Conservation (phyloP, 805 yeast species). For the Cyberlindnera xishuangbannaensis region DNA sequence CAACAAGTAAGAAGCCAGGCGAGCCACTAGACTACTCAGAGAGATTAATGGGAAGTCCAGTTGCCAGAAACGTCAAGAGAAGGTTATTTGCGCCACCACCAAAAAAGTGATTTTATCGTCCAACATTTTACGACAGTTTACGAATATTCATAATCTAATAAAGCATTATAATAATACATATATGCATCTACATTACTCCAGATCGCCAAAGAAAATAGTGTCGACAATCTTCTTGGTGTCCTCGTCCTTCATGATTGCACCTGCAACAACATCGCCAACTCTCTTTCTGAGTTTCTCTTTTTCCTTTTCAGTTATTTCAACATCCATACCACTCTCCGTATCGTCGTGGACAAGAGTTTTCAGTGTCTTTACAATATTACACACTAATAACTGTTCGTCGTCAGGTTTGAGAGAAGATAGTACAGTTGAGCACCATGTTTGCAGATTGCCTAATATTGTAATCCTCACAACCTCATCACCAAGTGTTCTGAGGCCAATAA, state of each 20-base stretch:
- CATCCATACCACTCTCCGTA: constrained; percentile 31
- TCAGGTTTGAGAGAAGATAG: constrained; percentile 33
- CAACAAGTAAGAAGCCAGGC: constrained; percentile 12
- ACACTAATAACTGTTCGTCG: constrained; percentile 44
- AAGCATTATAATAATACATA: no score
- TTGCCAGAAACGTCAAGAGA: constrained; percentile 25
- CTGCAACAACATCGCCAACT: constrained; percentile 56
- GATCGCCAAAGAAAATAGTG: constrained; percentile 73
- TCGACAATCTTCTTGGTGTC: constrained; percentile 46
- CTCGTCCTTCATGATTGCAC: constrained; percentile 39
- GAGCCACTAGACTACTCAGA: constrained; percentile 17
- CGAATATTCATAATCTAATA: no score
- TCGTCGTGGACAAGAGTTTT: constrained; percentile 32
- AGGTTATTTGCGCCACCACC: constrained; percentile 30
- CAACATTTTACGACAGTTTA: constrained; percentile 1
- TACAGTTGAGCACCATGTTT: constrained; percentile 69
- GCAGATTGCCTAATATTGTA: constrained; percentile 75
- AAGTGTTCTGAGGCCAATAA: constrained; percentile 74
- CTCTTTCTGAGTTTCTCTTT: constrained; percentile 43
- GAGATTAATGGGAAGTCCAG: constrained; percentile 25
- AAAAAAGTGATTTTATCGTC: background rate
- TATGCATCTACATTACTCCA: constrained; percentile 4
- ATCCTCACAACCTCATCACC: constrained; percentile 88
- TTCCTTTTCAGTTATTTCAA: constrained; percentile 31
- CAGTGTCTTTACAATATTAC: constrained; percentile 50